Evolutionary conservation across 176 grass and related monocot species (phyloP).

Genomic region (Oryza longistaminata): DNA sequence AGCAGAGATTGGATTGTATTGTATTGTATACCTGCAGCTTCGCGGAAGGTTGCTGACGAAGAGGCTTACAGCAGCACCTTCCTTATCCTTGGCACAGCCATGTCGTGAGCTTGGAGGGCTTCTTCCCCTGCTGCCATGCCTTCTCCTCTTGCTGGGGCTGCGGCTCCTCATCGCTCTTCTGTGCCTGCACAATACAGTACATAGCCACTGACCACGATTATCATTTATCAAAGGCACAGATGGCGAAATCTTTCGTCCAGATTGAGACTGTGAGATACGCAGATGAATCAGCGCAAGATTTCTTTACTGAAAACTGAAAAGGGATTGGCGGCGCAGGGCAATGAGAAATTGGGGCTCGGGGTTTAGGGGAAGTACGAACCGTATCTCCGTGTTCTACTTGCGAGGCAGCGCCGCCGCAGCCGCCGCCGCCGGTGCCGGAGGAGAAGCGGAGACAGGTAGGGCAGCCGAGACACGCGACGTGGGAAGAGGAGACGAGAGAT

Average conservation of each 20-base stretch:
- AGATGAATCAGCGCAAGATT: too few species aligned
- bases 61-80: slow-evolving; percentile 52
- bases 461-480: neutral
- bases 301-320: too few species aligned
- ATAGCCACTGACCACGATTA: neutral
- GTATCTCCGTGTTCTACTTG: too few species aligned
- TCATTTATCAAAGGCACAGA: neutral
- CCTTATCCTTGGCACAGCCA: slow-evolving; percentile 33
- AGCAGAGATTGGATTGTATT: too few species aligned
- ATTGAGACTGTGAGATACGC: too few species aligned
- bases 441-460: neutral
- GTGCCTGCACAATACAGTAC: neutral
- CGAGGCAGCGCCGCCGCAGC: neutral
- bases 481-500: neutral
- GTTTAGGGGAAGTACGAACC: too few species aligned
- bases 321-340: too few species aligned
- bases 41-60: slow-evolving; percentile 81
- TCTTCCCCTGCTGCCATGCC: slow-evolving; percentile 51
- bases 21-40: slow-evolving; percentile 49
- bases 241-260: too few species aligned
- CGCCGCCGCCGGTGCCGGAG: neutral
- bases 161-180: slow-evolving; percentile 64
- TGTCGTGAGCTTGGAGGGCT: slow-evolving; percentile 61
- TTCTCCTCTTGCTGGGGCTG: slow-evolving; percentile 31
- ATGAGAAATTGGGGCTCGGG: too few species aligned